Base-by-base conservation (phyloP, 2,329 filamentous ascomycete genomes). In the Exophiala sp. region DNA sequence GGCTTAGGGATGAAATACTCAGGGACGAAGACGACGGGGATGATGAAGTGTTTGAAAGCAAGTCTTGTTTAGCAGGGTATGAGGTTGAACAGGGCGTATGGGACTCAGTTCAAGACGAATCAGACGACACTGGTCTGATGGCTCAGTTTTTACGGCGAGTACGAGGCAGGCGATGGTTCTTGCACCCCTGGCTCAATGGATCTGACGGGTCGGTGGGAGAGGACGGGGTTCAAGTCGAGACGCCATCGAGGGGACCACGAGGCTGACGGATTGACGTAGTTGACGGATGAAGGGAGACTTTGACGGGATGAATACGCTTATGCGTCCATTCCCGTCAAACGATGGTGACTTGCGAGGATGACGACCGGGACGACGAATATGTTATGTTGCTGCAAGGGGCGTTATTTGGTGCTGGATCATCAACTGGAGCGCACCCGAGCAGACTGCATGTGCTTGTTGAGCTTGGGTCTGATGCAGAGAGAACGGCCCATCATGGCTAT, bases 191-290 rank as follows among this genome's bases (percentile, higher is more conserved):
- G 5, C 11, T 42, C n/a, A 23, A 46, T 27, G 22, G n/a, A 18
- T 32, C 19, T 21, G 37, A 34, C 8, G 16, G 16, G 21, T 14
- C 32, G 35, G n/a, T 16, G 6, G 46, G 46, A 10, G 48, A 48
- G 2, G 47, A 52, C 13, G 22, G 42, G n/a, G 29, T 48, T n/a
- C 46, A 44, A 16, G 51, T 57, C 5, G 46, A 50, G 10, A 57
- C 54, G 13, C 54, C 54, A 13, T 49, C 48, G 9, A 48, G 27
- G 34, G 54, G 54, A 9, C 54, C 54, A 14, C n/a, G 48, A 27
- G 51, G 50, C 16, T 27, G 54, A 24, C 53, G 37, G 29, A 46
- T 56, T 24, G 44, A 56, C 47, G 50, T 56, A 1, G 48, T 47
- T 38, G 43, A 37, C 7, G 38, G 13, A 21, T 41, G 22, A 24